phyloP scores from a whole-genome alignment of 371 early-diverging fungal species.

The Mortierella sp. region DNA sequence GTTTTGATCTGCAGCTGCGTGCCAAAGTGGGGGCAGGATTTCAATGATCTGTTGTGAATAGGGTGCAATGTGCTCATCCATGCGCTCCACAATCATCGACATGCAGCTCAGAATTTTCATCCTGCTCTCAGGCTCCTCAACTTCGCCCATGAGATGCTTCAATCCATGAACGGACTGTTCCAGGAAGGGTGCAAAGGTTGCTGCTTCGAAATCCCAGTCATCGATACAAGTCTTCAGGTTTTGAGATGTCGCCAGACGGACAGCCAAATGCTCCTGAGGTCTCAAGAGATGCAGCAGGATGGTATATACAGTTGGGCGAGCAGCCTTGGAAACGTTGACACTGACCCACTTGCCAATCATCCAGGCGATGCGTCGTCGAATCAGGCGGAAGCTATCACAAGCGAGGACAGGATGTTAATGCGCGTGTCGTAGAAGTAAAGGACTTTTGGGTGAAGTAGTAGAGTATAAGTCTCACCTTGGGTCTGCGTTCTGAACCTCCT shows the following conservation, averaged over 20 bases:
- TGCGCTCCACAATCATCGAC: constrained; percentile 82
- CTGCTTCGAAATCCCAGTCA: constrained; percentile 91
- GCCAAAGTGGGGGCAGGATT: constrained; percentile 87
- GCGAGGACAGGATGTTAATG: neutral
- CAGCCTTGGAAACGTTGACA: constrained; percentile 78
- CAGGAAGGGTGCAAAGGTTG: constrained; percentile 78
- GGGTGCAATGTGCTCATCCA: constrained; percentile 81
- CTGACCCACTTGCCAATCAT: constrained; percentile 90
- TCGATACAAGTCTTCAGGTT: constrained; percentile 79
- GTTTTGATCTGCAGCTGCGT: constrained; percentile 76
- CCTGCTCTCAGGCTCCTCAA: constrained; percentile 82
- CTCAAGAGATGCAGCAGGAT: constrained; percentile 78
- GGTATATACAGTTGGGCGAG: constrained; percentile 77
- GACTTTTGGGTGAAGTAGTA: neutral
- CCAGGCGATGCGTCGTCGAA: constrained; percentile 86
- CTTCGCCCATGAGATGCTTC: constrained; percentile 70
- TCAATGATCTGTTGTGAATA: constrained; percentile 79
- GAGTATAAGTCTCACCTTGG: constrained; percentile 54
- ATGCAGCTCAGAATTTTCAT: constrained; percentile 84
- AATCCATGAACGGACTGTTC: constrained; percentile 72
- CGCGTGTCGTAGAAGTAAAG: neutral
- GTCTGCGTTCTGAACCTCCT: constrained; percentile 68
- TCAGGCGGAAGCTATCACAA: constrained; percentile 64
- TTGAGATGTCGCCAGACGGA: constrained; percentile 86
- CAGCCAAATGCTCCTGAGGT: constrained; percentile 79